phyloP scores from a whole-genome alignment of 768 basidiomycete genomes.

The Collybiopsis luxurians region DNA sequence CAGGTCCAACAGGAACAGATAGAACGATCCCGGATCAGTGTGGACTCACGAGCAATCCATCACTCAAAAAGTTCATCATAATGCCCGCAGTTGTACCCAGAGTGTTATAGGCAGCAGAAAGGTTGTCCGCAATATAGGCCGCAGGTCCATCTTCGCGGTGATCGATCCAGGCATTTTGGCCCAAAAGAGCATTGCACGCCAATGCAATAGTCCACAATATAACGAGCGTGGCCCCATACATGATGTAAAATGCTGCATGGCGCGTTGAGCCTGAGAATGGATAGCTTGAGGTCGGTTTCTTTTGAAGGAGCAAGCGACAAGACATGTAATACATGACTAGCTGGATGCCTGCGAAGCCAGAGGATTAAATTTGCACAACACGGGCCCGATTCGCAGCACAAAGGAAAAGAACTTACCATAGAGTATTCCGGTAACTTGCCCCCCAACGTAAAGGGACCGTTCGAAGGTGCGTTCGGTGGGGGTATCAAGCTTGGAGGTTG shows the following conservation, averaged over 20 bases:
- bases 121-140: conserved; percentile 23
- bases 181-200: conserved; percentile 20
- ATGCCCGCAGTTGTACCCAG: conserved; percentile 23
- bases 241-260: neutral
- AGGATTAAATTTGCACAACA: neutral
- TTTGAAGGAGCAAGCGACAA: neutral
- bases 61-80: conserved; percentile 28
- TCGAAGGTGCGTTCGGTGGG: neutral
- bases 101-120: conserved; percentile 28
- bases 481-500: neutral
- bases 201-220: conserved; percentile 27
- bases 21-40: neutral
- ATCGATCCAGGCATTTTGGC: conserved; percentile 32
- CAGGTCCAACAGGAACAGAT: neutral
- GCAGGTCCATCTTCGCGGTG: conserved; percentile 26
- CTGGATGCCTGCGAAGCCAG: neutral
- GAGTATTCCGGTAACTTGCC: neutral
- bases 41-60: conserved; percentile 33
- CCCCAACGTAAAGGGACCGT: neutral
- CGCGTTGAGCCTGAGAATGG: neutral
- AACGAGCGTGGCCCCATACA: conserved; percentile 11
- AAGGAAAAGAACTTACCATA: neutral
- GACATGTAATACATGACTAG: neutral
- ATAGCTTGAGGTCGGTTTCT: too few species aligned
- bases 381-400: neutral